Percentiles rank a stretch among this genome's conserved stretches.
phyloP scores from a whole-genome alignment of 257 asterid genomes.

The Mentha longifolia region DNA sequence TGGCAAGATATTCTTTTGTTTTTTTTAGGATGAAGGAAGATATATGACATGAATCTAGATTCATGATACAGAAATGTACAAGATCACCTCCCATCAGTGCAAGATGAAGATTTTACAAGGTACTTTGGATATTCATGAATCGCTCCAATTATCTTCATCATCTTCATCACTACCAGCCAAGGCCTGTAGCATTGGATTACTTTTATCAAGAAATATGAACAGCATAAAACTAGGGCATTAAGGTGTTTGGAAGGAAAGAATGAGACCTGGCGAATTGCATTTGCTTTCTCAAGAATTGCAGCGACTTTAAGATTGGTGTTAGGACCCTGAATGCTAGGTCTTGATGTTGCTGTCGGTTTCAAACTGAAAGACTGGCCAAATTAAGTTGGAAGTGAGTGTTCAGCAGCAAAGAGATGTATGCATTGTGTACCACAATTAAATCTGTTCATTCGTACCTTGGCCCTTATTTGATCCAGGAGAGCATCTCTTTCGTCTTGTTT shows the following conservation, averaged over 20 bases:
- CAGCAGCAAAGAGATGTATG: constrained; percentile 29
- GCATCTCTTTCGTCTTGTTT: constrained; percentile 79
- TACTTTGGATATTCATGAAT: constrained; percentile 48
- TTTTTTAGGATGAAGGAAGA: not conserved
- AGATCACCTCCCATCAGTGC: constrained; percentile 22
- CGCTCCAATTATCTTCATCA: constrained; percentile 84
- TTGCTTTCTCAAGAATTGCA: constrained; percentile 90
- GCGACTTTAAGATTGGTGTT: constrained; percentile 76
- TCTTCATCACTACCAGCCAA: constrained; percentile 90
- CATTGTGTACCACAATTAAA: not conserved
- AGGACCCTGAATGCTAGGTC: constrained; percentile 78
- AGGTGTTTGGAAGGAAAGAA: constrained; percentile 10
- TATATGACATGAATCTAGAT: not conserved
- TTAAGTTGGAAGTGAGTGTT: constrained; percentile 33
- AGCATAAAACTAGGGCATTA: constrained; percentile 1
- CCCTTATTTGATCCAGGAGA: constrained; percentile 78
- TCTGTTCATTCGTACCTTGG: constrained; percentile 58
- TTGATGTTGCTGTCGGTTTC: constrained; percentile 67
- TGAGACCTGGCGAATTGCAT: constrained; percentile 82
- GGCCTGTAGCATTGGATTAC: constrained; percentile 56
- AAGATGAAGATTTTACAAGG: constrained; percentile 9
- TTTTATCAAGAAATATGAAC: constrained; percentile 25
- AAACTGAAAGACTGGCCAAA: constrained; percentile 78
- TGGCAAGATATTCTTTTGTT: not conserved
- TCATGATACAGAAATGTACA: constrained; percentile 19